Base-by-base conservation (phyloP, 805 yeast genomes). In the Suhomyces xylopsoci region DNA sequence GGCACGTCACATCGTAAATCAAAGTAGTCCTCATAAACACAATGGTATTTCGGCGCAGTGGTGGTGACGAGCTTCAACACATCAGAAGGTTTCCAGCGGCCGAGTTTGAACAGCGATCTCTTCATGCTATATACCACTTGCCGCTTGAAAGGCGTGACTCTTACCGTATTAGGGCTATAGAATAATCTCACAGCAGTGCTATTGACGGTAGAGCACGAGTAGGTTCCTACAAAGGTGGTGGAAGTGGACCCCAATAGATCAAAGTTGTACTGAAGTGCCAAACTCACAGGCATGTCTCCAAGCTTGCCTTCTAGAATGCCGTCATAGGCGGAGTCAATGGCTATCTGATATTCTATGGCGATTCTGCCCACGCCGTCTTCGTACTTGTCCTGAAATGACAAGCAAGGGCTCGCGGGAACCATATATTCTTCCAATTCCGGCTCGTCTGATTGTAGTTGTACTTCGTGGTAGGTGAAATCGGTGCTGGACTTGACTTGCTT, bases 181-280 rank as follows among this genome's bases (percentile, higher is more conserved):
- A 62, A 62, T 40, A 62, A 46, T 38, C 66, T 46, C 7, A 60
- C 57, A 1, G 56, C 49, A 14, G 30, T 44, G 9, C 64, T 62
- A 8, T 55, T 49, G n/a, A 43, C 40, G 5, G 62, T 50, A 20
- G 48, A 42, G 50, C 70, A 66, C 12, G 58, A 22, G 44, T 62
- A 56, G 7, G 54, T 47, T 10, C 60, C 63, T 2, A 55, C n/a
- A 40, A 55, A 55, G 5, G 42, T 38, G n/a, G 42, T 38, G 7
- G 42, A 38, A 7, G 42, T 17, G 56, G 24, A 14, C 51, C 57
- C 25, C 32, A 40, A 25, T 43, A 26, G 14, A 50, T 49, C 8
- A 52, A 36, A 20, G 55, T 19, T 53, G 26, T 52, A 28, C 19
- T 19, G 46, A 12, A 32, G 40, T 5, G 53, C 51, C 44, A 47